Conservation (phyloP, 345 rosid species). For the Psidium guajava region DNA sequence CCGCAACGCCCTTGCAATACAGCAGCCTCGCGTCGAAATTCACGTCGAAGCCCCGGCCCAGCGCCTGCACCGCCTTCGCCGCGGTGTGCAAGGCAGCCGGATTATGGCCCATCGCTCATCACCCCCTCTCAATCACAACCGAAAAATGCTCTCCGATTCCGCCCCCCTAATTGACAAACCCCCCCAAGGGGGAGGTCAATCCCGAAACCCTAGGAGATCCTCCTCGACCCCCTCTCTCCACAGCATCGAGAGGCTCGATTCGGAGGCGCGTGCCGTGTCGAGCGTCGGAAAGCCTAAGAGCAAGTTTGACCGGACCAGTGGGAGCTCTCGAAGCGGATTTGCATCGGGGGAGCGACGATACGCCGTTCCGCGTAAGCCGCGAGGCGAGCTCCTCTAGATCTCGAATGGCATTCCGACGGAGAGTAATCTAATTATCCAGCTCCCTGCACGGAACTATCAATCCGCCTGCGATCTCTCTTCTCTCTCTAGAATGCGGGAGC, state of each 20-base stretch:
- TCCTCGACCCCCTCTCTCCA: not conserved
- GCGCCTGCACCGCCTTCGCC: conserved; percentile 45
- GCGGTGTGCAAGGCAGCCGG: conserved; percentile 50
- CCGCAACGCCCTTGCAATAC: conserved; percentile 57
- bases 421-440: too few relatives aligned
- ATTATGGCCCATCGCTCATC: conserved; percentile 27
- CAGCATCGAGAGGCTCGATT: not conserved
- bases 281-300: not conserved
- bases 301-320: not conserved
- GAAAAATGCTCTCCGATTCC: not conserved
- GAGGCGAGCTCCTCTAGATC: not conserved
- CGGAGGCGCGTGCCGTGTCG: not conserved
- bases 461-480: not conserved
- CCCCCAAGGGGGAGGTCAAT: not conserved
- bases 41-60: conserved; percentile 70
- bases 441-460: not conserved
- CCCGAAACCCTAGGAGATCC: not conserved
- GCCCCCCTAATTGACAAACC: not conserved
- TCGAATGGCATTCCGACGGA: not conserved
- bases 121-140: not conserved
- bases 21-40: conserved; percentile 61
- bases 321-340: not conserved
- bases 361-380: not conserved
- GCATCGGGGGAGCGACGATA: not conserved
- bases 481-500: not conserved